phyloP scores from a whole-genome alignment of 179 eudicot species.

The Silene coronaria region DNA sequence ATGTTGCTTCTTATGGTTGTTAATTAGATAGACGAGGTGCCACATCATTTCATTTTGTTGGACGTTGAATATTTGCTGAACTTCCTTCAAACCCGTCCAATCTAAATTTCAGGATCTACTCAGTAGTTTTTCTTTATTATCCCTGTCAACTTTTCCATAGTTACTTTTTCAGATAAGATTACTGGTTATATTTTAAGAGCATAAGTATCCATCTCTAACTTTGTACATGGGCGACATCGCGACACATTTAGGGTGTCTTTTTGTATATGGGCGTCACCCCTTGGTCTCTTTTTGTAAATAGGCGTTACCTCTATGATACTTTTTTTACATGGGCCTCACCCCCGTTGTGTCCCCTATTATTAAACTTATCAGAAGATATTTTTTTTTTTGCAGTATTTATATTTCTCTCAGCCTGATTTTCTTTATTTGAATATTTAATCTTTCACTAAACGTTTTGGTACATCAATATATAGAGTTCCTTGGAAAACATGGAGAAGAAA shows the following conservation, averaged over 20 bases:
- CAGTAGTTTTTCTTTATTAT: background rate
- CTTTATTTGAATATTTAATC: background rate
- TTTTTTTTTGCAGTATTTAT: background rate
- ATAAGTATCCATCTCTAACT: too few species aligned
- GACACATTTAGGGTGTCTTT: too few species aligned
- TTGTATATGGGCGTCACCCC: too few species aligned
- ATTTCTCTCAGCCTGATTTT: background rate
- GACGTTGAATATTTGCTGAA: background rate
- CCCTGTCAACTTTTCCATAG: background rate
- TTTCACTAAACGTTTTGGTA: background rate
- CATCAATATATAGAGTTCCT: constrained; percentile 48
- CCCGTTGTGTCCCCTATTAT: too few species aligned
- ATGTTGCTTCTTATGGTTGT: background rate
- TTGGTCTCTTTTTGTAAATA: too few species aligned
- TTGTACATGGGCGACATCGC: too few species aligned
- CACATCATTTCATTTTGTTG: background rate
- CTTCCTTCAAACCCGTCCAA: background rate
- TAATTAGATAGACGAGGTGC: background rate
- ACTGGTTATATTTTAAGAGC: too few species aligned
- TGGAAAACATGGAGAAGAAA: constrained; percentile 58
- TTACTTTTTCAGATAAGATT: background rate
- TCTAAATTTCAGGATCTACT: constrained; percentile 2
- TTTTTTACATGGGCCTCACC: too few species aligned
- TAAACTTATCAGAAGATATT: too few species aligned
- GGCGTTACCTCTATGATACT: too few species aligned